Conservation (phyloP, 163 green algal genomes). For the Scenedesmus sp. region DNA sequence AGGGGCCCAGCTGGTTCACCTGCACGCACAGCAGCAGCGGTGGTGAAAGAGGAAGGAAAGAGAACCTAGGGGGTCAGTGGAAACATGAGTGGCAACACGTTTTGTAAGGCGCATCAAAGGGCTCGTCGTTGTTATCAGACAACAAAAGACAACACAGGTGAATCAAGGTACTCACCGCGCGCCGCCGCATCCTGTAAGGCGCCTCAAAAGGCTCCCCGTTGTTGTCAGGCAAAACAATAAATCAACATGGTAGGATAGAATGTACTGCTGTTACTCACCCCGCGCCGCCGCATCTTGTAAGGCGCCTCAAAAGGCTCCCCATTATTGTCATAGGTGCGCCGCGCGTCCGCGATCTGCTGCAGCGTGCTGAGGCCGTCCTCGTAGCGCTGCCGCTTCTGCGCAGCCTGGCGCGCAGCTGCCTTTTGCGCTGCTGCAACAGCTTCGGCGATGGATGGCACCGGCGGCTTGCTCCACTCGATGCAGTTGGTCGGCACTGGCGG, state of each 20-base stretch:
- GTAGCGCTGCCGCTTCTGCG: background rate
- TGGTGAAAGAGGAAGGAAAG: too few species aligned
- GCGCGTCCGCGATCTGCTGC: background rate
- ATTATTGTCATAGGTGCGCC: constrained; percentile 23
- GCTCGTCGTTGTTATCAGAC: constrained; percentile 14
- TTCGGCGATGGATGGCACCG: background rate
- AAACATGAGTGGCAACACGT: too few species aligned
- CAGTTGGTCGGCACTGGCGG: background rate
- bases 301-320: background rate
- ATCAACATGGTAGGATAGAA: too few species aligned
- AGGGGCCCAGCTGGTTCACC: too few species aligned
- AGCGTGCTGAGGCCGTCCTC: background rate
- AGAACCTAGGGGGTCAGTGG: too few species aligned
- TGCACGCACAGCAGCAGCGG: too few species aligned
- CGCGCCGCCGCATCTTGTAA: background rate
- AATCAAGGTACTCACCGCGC: background rate
- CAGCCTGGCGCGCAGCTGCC: background rate
- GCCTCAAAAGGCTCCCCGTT: background rate
- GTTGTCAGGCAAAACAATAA: background rate
- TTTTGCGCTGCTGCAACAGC: background rate
- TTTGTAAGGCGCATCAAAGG: background rate
- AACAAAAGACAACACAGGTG: too few species aligned
- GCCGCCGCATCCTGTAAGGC: background rate
- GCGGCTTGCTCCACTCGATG: constrained; percentile 31
- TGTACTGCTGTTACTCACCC: background rate